Conservation (phyloP, 169 alveolate species). For the Cryptosporidium ubiquitum region DNA sequence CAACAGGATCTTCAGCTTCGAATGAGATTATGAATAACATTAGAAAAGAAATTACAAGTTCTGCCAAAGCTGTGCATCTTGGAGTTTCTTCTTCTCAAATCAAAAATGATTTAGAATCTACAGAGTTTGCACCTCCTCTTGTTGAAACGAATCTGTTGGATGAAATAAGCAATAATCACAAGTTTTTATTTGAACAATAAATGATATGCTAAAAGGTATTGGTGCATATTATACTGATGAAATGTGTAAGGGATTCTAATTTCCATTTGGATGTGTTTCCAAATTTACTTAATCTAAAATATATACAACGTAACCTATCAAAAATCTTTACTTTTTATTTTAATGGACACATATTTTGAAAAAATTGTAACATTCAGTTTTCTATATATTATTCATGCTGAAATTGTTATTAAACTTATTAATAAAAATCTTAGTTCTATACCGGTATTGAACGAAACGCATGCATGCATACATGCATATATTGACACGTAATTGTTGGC, state of each 20-base stretch:
- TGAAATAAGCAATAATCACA: constrained; percentile 24
- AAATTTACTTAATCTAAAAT: not conserved
- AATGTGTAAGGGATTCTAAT: too few relatives aligned
- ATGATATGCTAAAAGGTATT: not conserved
- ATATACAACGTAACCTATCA: not conserved
- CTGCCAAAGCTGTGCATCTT: not conserved
- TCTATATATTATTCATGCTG: too few relatives aligned
- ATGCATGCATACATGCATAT: not conserved
- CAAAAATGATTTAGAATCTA: constrained; percentile 15
- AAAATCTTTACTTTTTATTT: not conserved
- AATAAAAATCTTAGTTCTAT: not conserved
- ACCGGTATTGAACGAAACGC: not conserved
- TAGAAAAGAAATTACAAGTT: constrained; percentile 37
- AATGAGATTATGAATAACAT: constrained; percentile 29
- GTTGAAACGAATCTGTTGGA: constrained; percentile 57
- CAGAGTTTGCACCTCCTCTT: constrained; percentile 68
- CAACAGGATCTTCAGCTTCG: constrained; percentile 59
- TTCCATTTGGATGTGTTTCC: not conserved
- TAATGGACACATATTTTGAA: not conserved
- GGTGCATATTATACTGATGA: not conserved
- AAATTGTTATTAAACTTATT: too few relatives aligned
- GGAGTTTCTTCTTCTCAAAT: constrained; percentile 65
- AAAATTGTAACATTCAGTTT: not conserved
- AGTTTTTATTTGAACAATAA: constrained; percentile 44
- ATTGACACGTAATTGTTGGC: not conserved